A percentile compares a stretch with the other conserved stretches of the same genome.
These are phyloP conservation scores for Hygrophorus russula DNA, from an alignment of 768 basidiomycete species.

Conservation along the genomic window DNA sequence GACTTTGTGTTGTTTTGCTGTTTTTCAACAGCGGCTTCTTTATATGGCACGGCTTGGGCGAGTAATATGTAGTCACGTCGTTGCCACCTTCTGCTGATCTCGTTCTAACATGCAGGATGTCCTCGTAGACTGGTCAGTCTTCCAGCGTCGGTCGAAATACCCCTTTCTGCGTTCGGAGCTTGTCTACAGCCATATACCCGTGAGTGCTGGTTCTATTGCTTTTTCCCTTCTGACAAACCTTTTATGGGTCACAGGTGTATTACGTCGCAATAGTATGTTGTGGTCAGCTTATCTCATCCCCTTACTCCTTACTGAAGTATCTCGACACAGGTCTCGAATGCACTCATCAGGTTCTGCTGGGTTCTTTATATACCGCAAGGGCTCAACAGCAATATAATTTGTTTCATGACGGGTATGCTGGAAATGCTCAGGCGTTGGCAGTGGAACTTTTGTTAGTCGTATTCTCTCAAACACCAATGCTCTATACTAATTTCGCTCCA, in stretches of 20 bases:
- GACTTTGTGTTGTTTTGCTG: slow-evolving; percentile 63
- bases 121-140: slow-evolving; percentile 85
- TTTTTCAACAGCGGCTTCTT: slow-evolving; percentile 45
- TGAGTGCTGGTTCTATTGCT: slow-evolving; percentile 19
- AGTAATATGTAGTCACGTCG: slow-evolving; percentile 12
- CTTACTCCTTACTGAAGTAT: background rate
- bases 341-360: slow-evolving; percentile 75
- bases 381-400: slow-evolving; percentile 38
- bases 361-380: slow-evolving; percentile 58
- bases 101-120: slow-evolving; percentile 44
- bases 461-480: slow-evolving; percentile 1
- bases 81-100: background rate
- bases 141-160: slow-evolving; percentile 43
- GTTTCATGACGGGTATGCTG: slow-evolving; percentile 57
- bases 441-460: slow-evolving; percentile 82
- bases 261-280: slow-evolving; percentile 64
- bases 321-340: slow-evolving; percentile 48
- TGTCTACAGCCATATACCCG: slow-evolving; percentile 55
- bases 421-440: slow-evolving; percentile 76
- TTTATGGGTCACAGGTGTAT: slow-evolving; percentile 38
- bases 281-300: background rate
- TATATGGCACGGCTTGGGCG: slow-evolving; percentile 76
- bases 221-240: too few species aligned
- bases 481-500: background rate
- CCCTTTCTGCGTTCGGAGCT: slow-evolving; percentile 67